A percentile compares a stretch with the other conserved stretches of the same genome.
Evolutionary conservation across 2,329 filamentous ascomycete species (phyloP).

Genomic region (Pseudogymnoascus pannorum): DNA sequence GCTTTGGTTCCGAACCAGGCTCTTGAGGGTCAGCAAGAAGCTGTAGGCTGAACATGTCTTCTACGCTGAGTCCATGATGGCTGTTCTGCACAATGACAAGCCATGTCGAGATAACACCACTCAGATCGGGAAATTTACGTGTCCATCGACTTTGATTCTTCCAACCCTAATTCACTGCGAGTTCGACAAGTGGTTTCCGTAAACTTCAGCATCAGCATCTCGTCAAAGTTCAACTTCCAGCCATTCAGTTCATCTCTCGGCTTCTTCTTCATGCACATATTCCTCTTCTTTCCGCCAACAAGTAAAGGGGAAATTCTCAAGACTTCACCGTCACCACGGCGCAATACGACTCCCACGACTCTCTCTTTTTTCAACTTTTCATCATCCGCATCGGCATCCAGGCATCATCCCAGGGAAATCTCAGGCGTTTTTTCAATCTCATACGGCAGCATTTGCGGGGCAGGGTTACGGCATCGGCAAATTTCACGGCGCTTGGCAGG

Average conservation of each 20-base stretch:
- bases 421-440: not conserved
- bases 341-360: not conserved
- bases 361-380: not conserved
- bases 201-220: not conserved
- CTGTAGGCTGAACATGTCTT: not conserved
- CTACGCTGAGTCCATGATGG: not conserved
- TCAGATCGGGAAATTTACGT: not conserved
- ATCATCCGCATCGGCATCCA: not conserved
- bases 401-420: slow-evolving; percentile 5
- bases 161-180: not conserved
- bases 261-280: not conserved
- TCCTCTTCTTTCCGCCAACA: not conserved
- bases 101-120: no score
- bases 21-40: slow-evolving; percentile 35
- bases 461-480: not conserved
- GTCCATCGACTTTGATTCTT: not conserved
- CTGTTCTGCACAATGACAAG: not conserved
- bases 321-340: not conserved
- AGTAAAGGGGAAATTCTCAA: not conserved
- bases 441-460: not conserved
- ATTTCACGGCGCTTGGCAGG: not conserved
- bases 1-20: slow-evolving; percentile 55
- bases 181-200: not conserved
- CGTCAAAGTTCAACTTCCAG: not conserved
- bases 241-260: not conserved